A percentile compares a stretch with the other conserved stretches of the same genome.
Conservation (phyloP, 1,284 basidiomycete genomes). For the Microbotryum intermedium region DNA sequence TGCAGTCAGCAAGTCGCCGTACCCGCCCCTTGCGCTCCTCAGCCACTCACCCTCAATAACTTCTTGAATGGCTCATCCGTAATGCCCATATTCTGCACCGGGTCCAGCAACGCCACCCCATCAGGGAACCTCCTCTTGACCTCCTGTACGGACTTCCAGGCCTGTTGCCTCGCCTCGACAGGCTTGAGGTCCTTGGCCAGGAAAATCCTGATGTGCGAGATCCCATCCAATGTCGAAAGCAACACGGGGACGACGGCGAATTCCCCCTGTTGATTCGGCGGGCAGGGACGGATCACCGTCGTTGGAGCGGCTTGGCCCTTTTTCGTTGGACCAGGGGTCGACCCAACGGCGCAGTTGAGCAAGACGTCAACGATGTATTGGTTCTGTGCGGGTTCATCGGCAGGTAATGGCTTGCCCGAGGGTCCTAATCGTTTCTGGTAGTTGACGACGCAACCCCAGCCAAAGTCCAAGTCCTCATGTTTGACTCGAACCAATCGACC, state of each 20-base stretch:
- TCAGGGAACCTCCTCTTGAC: constrained; percentile 82
- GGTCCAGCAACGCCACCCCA: constrained; percentile 80
- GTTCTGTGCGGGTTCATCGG: constrained; percentile 70
- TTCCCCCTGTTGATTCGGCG: constrained; percentile 56
- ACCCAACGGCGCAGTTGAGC: constrained; percentile 65
- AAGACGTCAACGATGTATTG: constrained; percentile 93
- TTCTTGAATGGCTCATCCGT: constrained; percentile 86
- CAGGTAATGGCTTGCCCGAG: constrained; percentile 43
- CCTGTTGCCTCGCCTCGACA: constrained; percentile 64
- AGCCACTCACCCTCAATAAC: constrained; percentile 61
- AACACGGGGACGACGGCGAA: constrained; percentile 84
- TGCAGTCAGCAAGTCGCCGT: neutral
- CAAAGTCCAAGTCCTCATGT: constrained; percentile 80
- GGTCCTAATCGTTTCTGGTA: constrained; percentile 64
- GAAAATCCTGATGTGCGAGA: constrained; percentile 79
- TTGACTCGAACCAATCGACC: constrained; percentile 85
- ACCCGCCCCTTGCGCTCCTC: neutral
- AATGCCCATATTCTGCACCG: constrained; percentile 91
- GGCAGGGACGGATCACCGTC: constrained; percentile 65
- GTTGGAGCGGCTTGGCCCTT: constrained; percentile 43
- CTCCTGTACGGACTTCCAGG: constrained; percentile 82
- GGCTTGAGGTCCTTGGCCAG: constrained; percentile 82
- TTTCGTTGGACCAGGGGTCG: constrained; percentile 54
- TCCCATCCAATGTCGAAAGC: constrained; percentile 73
- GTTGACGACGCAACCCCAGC: constrained; percentile 90